Base-by-base conservation (phyloP, 139 green algal species). In the Picochlorum sp. region DNA sequence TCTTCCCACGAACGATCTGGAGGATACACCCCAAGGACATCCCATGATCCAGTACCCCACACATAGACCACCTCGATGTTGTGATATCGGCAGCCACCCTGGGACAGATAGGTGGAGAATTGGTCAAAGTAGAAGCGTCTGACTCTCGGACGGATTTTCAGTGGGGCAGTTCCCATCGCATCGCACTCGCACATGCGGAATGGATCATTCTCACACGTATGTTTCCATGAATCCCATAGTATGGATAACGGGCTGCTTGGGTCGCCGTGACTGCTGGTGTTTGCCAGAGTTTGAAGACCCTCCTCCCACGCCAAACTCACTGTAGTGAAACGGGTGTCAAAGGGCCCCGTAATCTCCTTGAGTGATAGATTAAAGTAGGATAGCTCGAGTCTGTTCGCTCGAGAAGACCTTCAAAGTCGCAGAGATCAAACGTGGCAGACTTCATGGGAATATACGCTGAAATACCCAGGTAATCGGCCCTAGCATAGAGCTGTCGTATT, bases 281-380 rank as follows among this genome's bases (percentile, higher is more conserved):
- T 74, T 30, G 20, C 78, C 74, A 41, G 57, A 38, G 15, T 54
- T 30, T 9, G 24, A 56, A 13, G 28, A 45, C 45, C 67, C 78
- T 18, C 78, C 78, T 13, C 78, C 78, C 1, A 84, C 50, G 14
- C 78, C 78, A 61, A 75, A 81, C 51, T 84, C 78, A 8, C 20
- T 61, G 54, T 67, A 81, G 38, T 73, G 62, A 81, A 37, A 24
- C 74, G 49, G 24, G 65, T 70, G 32, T 66, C 72, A 30, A 38
- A 59, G 24, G 20, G 26, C 11, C 41, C 52, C 15, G 4, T 28
- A 3, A 72, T 24, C 49, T 74, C 32, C 16, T 64, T 52, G 14
- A 74, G 38, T 24, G 30, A 57, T n/a, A 74, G 8, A 15, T 67
- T 44, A 44, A 65, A 72, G 24, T 52, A 64, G 3, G 15, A n/a